These are phyloP conservation scores for Nowakowskiella sp. DNA, from an alignment of 192 early-diverging fungal genomes.

Conservation along the genomic window DNA sequence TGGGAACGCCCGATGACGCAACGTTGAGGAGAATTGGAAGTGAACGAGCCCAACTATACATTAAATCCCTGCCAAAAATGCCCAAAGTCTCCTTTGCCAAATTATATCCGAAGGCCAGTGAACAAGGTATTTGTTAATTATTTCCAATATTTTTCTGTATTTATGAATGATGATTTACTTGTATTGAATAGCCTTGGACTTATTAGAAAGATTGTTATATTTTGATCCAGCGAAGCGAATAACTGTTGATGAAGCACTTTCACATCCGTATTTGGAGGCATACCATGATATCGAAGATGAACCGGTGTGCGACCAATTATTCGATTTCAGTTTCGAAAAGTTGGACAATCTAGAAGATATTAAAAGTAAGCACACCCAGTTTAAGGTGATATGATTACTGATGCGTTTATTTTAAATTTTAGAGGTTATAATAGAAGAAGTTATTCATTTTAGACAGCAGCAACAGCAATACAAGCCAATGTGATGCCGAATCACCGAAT, in stretches of 20 bases:
- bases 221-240: slow-evolving; percentile 92
- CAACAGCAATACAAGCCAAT: no score
- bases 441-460: no score
- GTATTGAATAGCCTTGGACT: slow-evolving; percentile 61
- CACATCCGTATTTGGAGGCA: slow-evolving; percentile 84
- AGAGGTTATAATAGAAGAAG: no score
- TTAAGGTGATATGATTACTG: not conserved
- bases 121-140: slow-evolving; percentile 25
- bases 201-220: slow-evolving; percentile 77
- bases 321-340: slow-evolving; percentile 82
- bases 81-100: slow-evolving; percentile 77
- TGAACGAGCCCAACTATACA: slow-evolving; percentile 92
- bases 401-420: not conserved
- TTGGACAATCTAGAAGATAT: slow-evolving; percentile 71
- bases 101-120: slow-evolving; percentile 79
- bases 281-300: slow-evolving; percentile 87
- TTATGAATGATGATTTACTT: not conserved
- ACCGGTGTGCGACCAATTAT: slow-evolving; percentile 56
- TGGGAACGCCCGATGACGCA: slow-evolving; percentile 87
- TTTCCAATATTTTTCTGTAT: slow-evolving; percentile 1
- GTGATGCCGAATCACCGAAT: no score
- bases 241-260: slow-evolving; percentile 85
- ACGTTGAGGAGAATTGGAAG: slow-evolving; percentile 81
- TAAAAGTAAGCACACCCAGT: slow-evolving; percentile 58
- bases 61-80: slow-evolving; percentile 82